phyloP scores from a whole-genome alignment of 2,329 filamentous ascomycete species.

The Arthrobotrys pseudoclavata region DNA sequence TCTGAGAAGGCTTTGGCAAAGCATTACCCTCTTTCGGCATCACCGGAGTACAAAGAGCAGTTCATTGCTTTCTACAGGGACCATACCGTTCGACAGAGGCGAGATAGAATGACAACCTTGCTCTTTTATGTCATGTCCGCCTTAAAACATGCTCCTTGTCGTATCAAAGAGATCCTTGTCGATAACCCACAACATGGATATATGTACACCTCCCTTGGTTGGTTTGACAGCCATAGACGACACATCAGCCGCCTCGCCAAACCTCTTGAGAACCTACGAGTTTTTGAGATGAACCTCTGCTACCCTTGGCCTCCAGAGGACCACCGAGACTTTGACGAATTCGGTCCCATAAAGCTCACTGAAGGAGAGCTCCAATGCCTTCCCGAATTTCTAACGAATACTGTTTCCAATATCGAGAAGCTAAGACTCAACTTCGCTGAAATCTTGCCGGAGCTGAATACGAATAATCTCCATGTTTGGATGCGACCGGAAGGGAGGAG shows the following conservation, averaged over 20 bases:
- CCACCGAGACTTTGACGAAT: conserved; percentile 14
- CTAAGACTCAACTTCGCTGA: conserved; percentile 42
- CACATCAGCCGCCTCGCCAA: conserved; percentile 28
- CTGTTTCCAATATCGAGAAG: conserved; percentile 32
- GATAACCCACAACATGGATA: conserved; percentile 23
- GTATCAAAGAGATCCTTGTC: conserved; percentile 43
- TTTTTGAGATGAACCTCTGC: conserved; percentile 46
- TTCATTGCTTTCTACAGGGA: conserved; percentile 50
- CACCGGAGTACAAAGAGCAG: conserved; percentile 33
- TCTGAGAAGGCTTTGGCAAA: conserved; percentile 38
- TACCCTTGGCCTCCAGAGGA: conserved; percentile 35
- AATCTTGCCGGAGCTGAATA: conserved; percentile 14
- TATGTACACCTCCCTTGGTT: conserved; percentile 36
- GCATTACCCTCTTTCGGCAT: conserved; percentile 34
- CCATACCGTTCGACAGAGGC: conserved; percentile 30
- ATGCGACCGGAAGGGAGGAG: conserved; percentile 12
- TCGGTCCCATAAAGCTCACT: conserved; percentile 8
- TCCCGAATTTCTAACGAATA: conserved; percentile 36
- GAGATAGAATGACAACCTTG: conserved; percentile 30
- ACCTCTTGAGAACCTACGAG: conserved; percentile 27
- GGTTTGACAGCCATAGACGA: conserved; percentile 37
- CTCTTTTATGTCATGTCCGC: conserved; percentile 43
- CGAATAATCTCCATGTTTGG: conserved; percentile 23
- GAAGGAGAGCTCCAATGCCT: conserved; percentile 31
- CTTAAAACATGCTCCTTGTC: conserved; percentile 43